Base-by-base conservation (phyloP, 2,329 filamentous ascomycete genomes). In the Thielaviopsis euricoi region DNA sequence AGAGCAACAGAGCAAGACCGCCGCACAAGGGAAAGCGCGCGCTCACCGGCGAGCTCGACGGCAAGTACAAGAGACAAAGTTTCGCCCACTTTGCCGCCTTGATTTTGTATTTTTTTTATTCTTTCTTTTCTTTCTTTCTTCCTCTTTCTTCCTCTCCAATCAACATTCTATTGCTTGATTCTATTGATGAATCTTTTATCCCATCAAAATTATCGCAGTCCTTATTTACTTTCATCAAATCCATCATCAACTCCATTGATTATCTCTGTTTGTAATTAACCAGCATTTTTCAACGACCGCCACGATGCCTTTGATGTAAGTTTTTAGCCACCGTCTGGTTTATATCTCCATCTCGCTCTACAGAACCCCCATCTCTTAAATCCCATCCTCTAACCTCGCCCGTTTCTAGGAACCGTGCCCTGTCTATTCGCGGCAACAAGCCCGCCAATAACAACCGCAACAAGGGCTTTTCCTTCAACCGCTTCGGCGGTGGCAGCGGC, bases 401-500 rank as follows among this genome's bases (percentile, higher is more conserved):
- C n/a, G 7, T 21, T 6, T 15, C 23, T n/a, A 60, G 58, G 58
- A 60, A 60, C 58, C 58, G 58, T 29, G 51, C 55, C 26, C 55
- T 60, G 26, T 60, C 58, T 21, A 57, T 60, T 23, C 58, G 68
- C 64, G 62, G 70, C 69, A 60, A 73, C 69, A 65, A 70, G 66
- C 66, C 70, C 53, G 65, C 69, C 23, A 62, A 63, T 64, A 66
- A 68, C 52, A 66, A 73, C 58, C 67, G 68, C 62, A 82, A 79
- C 65, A 83, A 87, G 68, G 84, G 82, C 66, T 95, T 97, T 74
- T 86, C 83, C 60, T 86, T 97, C 74, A 83, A 81, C 63, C 93
- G 89, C 21, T 82, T 98, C 55, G 89, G 89, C 58, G 58, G 53
- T 49, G 53, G 53, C 53, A 58, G 22, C 43, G 56, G 52, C 26